Conservation (phyloP, 441 rosid species). For the Populus tomentosa region DNA sequence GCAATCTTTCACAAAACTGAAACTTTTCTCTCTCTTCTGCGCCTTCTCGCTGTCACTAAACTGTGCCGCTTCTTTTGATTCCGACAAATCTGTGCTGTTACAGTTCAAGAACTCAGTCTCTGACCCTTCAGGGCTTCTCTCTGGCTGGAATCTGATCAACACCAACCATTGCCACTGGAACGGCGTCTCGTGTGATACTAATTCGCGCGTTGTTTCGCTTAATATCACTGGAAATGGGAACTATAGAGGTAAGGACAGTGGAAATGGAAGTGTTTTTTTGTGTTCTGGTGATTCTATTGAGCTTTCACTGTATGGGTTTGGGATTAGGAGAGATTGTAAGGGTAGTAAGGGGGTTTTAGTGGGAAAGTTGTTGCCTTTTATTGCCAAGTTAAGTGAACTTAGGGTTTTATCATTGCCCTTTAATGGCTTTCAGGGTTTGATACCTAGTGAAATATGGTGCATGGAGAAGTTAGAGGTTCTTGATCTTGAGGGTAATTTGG, state of each 20-base stretch:
- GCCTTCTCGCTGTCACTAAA: constrained; percentile 19
- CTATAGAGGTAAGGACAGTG: constrained; percentile 25
- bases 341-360: constrained; percentile 35
- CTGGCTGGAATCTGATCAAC: constrained; percentile 47
- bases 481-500: constrained; percentile 59
- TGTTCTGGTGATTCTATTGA: constrained; percentile 34
- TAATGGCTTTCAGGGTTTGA: constrained; percentile 50
- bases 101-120: constrained; percentile 62
- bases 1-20: constrained; percentile 24
- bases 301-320: constrained; percentile 46
- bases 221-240: constrained; percentile 44
- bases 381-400: constrained; percentile 51
- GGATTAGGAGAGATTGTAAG: constrained; percentile 48
- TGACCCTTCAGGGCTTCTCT: constrained; percentile 61
- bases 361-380: constrained; percentile 48
- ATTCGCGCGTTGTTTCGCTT: constrained; percentile 54
- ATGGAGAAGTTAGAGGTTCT: constrained; percentile 61
- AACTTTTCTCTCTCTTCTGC: constrained; percentile 19
- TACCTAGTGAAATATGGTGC: constrained; percentile 59
- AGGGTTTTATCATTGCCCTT: constrained; percentile 70
- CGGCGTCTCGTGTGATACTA: constrained; percentile 60
- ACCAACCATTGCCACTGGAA: constrained; percentile 56
- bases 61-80: constrained; percentile 28
- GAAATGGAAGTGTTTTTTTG: constrained; percentile 20
- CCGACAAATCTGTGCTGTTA: constrained; percentile 62